These are phyloP conservation scores for Mycena crocata DNA, from an alignment of 768 basidiomycete species.

Conservation along the genomic window DNA sequence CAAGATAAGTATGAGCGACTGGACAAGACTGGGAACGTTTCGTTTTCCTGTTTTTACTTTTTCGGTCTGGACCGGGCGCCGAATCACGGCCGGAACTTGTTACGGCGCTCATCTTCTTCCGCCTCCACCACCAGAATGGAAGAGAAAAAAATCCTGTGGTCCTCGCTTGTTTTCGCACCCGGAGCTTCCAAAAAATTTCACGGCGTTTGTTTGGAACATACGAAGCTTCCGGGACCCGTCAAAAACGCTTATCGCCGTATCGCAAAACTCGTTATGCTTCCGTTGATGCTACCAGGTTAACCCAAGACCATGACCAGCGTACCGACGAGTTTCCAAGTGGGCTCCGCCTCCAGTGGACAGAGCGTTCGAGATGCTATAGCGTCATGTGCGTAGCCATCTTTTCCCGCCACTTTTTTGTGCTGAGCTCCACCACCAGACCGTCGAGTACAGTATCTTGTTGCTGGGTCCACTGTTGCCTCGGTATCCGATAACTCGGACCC, in stretches of 20 bases:
- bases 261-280: slow-evolving; percentile 11
- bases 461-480: slow-evolving; percentile 67
- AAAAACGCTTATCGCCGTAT: slow-evolving; percentile 24
- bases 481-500: slow-evolving; percentile 55
- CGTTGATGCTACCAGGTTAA: slow-evolving; percentile 14
- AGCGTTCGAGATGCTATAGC: slow-evolving; percentile 68
- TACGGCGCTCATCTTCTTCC: not conserved
- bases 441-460: slow-evolving; percentile 74
- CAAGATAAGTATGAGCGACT: too few species aligned
- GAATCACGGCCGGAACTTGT: slow-evolving; percentile 3
- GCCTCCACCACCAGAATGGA: not conserved
- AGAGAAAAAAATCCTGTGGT: not conserved
- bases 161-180: not conserved
- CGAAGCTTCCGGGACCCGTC: too few species aligned
- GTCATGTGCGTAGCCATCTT: slow-evolving; percentile 59
- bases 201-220: not conserved
- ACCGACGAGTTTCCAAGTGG: slow-evolving; percentile 55
- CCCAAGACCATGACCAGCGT: slow-evolving; percentile 59
- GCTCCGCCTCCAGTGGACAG: slow-evolving; percentile 60
- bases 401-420: slow-evolving; percentile 9
- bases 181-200: not conserved
- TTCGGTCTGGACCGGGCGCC: too few species aligned
- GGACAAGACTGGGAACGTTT: too few species aligned
- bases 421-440: slow-evolving; percentile 59
- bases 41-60: too few species aligned